phyloP scores from a whole-genome alignment of 495 filamentous ascomycete genomes.

The Oidiodendron maius region DNA sequence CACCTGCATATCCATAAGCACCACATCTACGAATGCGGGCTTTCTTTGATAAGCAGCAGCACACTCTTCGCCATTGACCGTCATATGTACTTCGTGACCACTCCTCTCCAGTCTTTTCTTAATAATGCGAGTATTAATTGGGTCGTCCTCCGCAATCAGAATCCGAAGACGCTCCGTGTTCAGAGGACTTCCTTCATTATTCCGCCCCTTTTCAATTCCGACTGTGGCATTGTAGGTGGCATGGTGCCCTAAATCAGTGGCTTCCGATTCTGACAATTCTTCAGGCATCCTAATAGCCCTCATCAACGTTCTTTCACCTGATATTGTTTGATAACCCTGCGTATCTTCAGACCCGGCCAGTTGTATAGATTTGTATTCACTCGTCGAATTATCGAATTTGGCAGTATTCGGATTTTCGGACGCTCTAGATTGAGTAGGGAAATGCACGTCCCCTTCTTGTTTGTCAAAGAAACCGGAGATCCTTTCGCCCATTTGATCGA shows the following conservation, averaged over 20 bases:
- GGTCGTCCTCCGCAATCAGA: conserved; percentile 88
- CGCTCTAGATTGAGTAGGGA: too few relatives aligned
- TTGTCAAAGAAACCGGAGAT: conserved; percentile 56
- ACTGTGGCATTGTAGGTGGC: conserved; percentile 27
- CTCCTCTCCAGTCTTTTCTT: conserved; percentile 77
- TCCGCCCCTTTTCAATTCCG: conserved; percentile 28
- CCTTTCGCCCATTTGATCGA: conserved; percentile 69
- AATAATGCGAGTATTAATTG: conserved; percentile 84
- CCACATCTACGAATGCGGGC: conserved; percentile 62
- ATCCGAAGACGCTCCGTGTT: conserved; percentile 49
- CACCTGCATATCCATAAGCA: conserved; percentile 98
- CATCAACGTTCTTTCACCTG: conserved; percentile 34
- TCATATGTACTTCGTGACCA: conserved; percentile 67
- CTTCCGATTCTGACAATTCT: conserved; percentile 17
- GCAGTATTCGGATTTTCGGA: too few relatives aligned
- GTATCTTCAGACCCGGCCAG: too few relatives aligned
- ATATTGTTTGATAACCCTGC: too few relatives aligned
- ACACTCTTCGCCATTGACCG: conserved; percentile 85
- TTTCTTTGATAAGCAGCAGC: conserved; percentile 59
- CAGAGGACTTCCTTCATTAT: not conserved
- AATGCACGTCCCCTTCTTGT: conserved; percentile 28
- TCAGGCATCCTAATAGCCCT: conserved; percentile 37
- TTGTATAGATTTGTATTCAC: too few relatives aligned
- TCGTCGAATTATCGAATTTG: too few relatives aligned
- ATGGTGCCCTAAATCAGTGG: not conserved